Base-by-base conservation (phyloP, 2,329 filamentous ascomycete species). In the Rosellinia necatrix region DNA sequence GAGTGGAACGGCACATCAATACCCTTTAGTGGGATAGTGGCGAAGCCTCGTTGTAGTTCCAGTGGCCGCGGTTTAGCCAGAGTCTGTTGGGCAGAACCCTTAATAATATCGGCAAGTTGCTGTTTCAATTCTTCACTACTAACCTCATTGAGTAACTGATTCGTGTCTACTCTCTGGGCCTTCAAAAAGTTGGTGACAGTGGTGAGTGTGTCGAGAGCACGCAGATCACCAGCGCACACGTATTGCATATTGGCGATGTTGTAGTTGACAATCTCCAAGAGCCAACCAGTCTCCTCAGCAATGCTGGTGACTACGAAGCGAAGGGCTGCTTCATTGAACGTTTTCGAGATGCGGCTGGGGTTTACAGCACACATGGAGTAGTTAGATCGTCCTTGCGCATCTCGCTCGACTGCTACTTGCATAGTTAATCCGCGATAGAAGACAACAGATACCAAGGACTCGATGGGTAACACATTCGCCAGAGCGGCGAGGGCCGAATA, bases 281-380 rank as follows among this genome's bases (percentile, higher is more conserved):
- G 82, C 96, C 96, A 99, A 58, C 88, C 88, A 5, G 94, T 97
- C 73, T 91, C 88, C 74, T 97, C 92, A 0, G 92, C 82, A 67
- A 99, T 94, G 78, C 91, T 96, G 81, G 91, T 91, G 21, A 97
- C 93, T 32, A 99, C 92, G 71, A 96, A 99, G 72, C 96, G 92
- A 63, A 99, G 82, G 37, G 94, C 94, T 73, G 94, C 90, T 77
- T 99, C 94, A 77, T 96, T 97, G 83, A 99, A 99, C 1, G 92
- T 97, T 84, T 96, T 96, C 70, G 91, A 96, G 74, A 99, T 97
- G 63, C 94, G 88, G 80, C 92, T 96, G 30, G 94, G 94, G 80
- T 99, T 99, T 76, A 99, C 93, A 54, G 94, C 94, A 74, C 93
- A 97, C 94, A 99, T 99, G 60, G 90, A 92, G 81, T 99, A 99